A percentile compares a stretch with the other conserved stretches of the same genome.
Evolutionary conservation across 305 asterid genomes (phyloP).

Genomic region (Lippia alba): DNA sequence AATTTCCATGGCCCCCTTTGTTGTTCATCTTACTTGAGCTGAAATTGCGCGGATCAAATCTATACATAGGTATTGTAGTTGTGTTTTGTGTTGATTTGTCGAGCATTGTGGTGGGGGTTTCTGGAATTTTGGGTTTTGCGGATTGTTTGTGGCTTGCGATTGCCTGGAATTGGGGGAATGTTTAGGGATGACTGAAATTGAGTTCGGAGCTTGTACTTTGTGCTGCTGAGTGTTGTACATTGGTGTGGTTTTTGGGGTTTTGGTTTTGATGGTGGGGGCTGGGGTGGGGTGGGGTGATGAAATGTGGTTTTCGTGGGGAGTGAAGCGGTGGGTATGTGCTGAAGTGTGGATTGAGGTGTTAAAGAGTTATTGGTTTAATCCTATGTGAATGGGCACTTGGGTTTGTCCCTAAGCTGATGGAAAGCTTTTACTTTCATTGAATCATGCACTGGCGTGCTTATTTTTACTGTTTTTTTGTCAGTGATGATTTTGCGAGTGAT

Average conservation of each 20-base stretch:
- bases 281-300: slow-evolving; percentile 18
- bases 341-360: slow-evolving; percentile 21
- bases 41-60: slow-evolving; percentile 50
- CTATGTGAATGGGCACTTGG: slow-evolving; percentile 20
- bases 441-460: slow-evolving; percentile 13
- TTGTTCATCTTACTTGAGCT: slow-evolving; percentile 38
- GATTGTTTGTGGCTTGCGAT: slow-evolving; percentile 11
- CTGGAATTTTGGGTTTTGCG: not conserved
- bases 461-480: not conserved
- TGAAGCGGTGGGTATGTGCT: not conserved
- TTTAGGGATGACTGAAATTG: slow-evolving; percentile 28
- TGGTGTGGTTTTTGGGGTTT: slow-evolving; percentile 17
- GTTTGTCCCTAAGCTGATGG: not conserved
- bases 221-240: slow-evolving; percentile 29
- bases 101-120: slow-evolving; percentile 24
- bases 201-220: slow-evolving; percentile 31
- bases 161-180: slow-evolving; percentile 1
- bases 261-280: slow-evolving; percentile 19
- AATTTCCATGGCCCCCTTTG: slow-evolving; percentile 30
- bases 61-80: slow-evolving; percentile 37
- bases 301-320: slow-evolving; percentile 29
- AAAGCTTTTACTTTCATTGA: not conserved
- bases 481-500: slow-evolving; percentile 9
- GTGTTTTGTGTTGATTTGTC: not conserved
- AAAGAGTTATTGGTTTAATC: slow-evolving; percentile 21